These are phyloP conservation scores for Chaetomium fimeti DNA, from an alignment of 495 filamentous ascomycete species.

Conservation along the genomic window DNA sequence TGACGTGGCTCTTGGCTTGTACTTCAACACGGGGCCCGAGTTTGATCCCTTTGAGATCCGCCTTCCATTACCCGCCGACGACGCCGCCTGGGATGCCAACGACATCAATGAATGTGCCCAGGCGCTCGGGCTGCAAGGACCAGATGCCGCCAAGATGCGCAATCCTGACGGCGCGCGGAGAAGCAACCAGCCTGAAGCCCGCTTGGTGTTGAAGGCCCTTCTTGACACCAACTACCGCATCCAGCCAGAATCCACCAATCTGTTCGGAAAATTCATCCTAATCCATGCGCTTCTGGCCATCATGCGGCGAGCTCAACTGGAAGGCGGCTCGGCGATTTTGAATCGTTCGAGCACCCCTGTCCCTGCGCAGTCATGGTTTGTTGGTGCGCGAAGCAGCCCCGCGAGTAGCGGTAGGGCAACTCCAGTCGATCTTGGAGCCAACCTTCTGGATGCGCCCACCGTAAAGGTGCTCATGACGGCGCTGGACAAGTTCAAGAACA, in stretches of 20 bases:
- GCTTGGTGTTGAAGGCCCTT: conserved; percentile 53
- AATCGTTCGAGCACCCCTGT: conserved; percentile 46
- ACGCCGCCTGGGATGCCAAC: conserved; percentile 64
- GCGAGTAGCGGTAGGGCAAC: conserved; percentile 51
- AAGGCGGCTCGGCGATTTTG: conserved; percentile 35
- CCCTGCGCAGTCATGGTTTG: conserved; percentile 51
- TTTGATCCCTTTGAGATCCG: conserved; percentile 57
- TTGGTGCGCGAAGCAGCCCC: conserved; percentile 34
- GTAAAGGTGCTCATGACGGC: conserved; percentile 43
- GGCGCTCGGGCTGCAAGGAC: conserved; percentile 57
- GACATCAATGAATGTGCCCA: conserved; percentile 56
- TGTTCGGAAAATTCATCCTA: conserved; percentile 67
- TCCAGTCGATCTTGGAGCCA: conserved; percentile 45
- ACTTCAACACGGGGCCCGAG: conserved; percentile 59
- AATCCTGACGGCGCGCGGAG: conserved; percentile 59
- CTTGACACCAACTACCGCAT: conserved; percentile 53
- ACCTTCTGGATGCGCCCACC: conserved; percentile 32
- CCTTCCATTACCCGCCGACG: conserved; percentile 62
- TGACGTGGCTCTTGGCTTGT: conserved; percentile 60
- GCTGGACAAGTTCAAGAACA: conserved; percentile 63
- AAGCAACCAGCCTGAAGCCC: conserved; percentile 59
- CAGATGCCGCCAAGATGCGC: conserved; percentile 40
- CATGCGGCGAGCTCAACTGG: conserved; percentile 44
- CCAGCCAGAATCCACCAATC: conserved; percentile 57
- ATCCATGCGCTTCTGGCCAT: conserved; percentile 61